phyloP scores from a whole-genome alignment of 2,329 filamentous ascomycete genomes.

The Neofusicoccum umdonicola region DNA sequence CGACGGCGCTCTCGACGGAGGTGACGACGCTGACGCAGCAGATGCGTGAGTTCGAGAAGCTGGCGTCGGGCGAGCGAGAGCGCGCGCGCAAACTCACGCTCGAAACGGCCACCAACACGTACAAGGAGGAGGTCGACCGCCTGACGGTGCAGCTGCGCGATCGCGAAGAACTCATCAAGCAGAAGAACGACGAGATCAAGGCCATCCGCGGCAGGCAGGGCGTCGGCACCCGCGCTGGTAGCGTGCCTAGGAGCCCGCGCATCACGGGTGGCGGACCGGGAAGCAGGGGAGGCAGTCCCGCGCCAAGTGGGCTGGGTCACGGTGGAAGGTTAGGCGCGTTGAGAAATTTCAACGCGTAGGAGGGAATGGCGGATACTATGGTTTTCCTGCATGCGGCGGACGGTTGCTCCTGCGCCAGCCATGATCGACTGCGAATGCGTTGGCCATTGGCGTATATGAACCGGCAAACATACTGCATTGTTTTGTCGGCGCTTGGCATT shows the following conservation, averaged over 20 bases:
- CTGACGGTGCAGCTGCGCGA: conserved; percentile 26
- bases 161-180: conserved; percentile 15
- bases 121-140: conserved; percentile 25
- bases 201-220: conserved; percentile 30
- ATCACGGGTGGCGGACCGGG: conserved; percentile 27
- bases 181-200: conserved; percentile 34
- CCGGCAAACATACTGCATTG: neutral
- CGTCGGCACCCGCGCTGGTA: conserved; percentile 34
- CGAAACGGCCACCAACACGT: neutral
- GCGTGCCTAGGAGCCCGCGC: conserved; percentile 37
- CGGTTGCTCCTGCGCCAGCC: no score
- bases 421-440: no score
- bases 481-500: no score
- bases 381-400: neutral
- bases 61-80: conserved; percentile 4
- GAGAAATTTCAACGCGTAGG: conserved; percentile 16
- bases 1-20: neutral
- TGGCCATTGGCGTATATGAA: no score
- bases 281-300: conserved; percentile 28
- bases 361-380: no score
- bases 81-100: neutral
- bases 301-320: conserved; percentile 19
- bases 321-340: conserved; percentile 14
- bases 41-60: conserved; percentile 9
- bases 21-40: conserved; percentile 12